Evolutionary conservation across 2,329 filamentous ascomycete genomes (phyloP), one percentile per base, ranked within the genome.

Genomic region (Diplodia sapinea): DNA sequence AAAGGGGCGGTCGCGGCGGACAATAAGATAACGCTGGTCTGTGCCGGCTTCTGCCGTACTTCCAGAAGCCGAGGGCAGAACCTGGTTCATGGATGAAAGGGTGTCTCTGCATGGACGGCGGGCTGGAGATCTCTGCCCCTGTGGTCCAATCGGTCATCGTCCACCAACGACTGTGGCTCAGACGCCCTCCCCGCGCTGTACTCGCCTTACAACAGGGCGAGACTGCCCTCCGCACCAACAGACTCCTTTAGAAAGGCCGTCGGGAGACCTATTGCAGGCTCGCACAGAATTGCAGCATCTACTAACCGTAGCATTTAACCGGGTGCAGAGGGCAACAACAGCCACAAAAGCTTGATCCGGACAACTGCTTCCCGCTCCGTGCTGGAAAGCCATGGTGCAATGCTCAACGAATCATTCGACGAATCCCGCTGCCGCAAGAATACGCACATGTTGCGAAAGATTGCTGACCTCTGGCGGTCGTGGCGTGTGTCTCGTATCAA

Each of bases 1-100:
- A 36, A 51, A 51, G 31, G 57, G 47, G 51, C 43, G 47, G 9
- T 26, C 9, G 29, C 59, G n/a, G 3, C 59, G 31, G 43, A 62
- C 20, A 47, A 59, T 59, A 49, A 49, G 40, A 51, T 51, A 51
- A 47, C 43, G 59, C 59, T 50, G 59, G 59, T 51, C 59, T 63
- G 47, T 63, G 59, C 59, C 43, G 59, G 29, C 40, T 63, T 63
- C 59, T 63, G 59, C 59, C 59, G 59, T 63, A 51, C 29, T 63
- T 63, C 59, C 59, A 63, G 59, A 63, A 63, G 59, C 43, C 59
- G 29, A 38, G 59, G 23, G n/a, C 59, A 33, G n/a, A 36, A 51
- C 43, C 47, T 51, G 59, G 59, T 51, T 51, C 59, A 63, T 38
- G 59, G 47, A 51, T 51, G 43, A 29, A 26, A 26, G 51, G 8